Base-by-base conservation (phyloP, 495 filamentous ascomycete genomes). In the Trichoderma reesei region DNA sequence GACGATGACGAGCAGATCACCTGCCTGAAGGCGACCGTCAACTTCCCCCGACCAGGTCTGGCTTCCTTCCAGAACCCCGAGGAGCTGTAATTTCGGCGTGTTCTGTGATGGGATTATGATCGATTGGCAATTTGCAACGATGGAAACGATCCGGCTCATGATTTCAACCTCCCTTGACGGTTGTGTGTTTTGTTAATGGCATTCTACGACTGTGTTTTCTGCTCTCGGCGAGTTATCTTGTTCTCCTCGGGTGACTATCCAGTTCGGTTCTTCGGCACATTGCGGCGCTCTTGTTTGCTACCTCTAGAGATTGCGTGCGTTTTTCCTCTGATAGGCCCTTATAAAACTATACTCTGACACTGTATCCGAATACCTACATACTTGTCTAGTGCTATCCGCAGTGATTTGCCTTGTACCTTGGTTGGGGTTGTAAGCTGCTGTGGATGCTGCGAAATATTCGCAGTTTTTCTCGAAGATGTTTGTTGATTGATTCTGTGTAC, bases 21-120 rank as follows among this genome's bases (percentile, higher is more conserved):
- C 62, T 98, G 94, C 74, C 77, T 98, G 65, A 84, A 85, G 59
- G 91, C 90, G 8, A 76, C 72, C 0, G 82, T 92, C 54, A 63
- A 68, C 5, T 92, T 91, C 69, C 38, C 41, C 33, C 51, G 61
- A 34, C 41, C 31, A 14, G 74, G 77, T 26, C 51, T 56, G 10
- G 20, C 20, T 56, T 56, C 51, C 31, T 51, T 65, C 54, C 61
- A 70, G 63, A 20, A 42, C 38, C 10, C 51, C 1, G 51, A 56
- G 51, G 51, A 56, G 14, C 34, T 56, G 51, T 56, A 56, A 56
- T 56, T 34, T 31, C 34, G 51, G 7, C 16, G 4, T 14, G 7
- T 36, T 3, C 26, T 36, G 34, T 3, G 10, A 36, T 20, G 14
- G 33, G 26, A 56, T 31, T 34, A 33, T 10, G 51, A 26, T 13